Percentiles rank a stretch among this genome's conserved stretches.
These are phyloP conservation scores for Sonneratia caseolaris DNA, from an alignment of 345 rosid species.

Conservation along the genomic window DNA sequence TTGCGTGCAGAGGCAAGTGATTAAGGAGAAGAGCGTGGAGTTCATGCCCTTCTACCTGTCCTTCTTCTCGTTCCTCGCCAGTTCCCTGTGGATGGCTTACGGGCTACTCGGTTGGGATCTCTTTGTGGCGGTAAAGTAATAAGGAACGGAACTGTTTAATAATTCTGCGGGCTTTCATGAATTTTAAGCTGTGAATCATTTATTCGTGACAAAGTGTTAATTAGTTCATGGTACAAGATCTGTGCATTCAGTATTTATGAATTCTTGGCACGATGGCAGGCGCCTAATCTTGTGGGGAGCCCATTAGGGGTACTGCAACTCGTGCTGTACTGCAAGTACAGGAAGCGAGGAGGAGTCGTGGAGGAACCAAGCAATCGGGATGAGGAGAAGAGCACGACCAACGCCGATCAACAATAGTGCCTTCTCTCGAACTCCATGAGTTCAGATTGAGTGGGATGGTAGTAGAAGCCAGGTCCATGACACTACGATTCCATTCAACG, in stretches of 20 bases:
- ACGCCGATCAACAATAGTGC: not conserved
- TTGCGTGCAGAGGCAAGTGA: conserved; percentile 56
- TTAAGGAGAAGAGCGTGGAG: conserved; percentile 68
- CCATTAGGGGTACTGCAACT: conserved; percentile 73
- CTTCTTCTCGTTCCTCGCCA: conserved; percentile 65
- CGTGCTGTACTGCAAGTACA: conserved; percentile 49
- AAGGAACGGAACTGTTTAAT: not conserved
- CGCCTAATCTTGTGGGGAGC: conserved; percentile 59
- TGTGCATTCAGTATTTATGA: too few species aligned
- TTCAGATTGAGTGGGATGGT: too few species aligned
- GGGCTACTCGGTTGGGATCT: conserved; percentile 71
- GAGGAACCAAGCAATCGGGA: conserved; percentile 43
- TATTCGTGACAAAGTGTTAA: too few species aligned
- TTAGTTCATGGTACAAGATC: too few species aligned
- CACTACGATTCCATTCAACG: too few species aligned
- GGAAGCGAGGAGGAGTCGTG: conserved; percentile 31
- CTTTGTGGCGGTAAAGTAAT: conserved; percentile 55
- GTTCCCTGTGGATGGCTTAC: conserved; percentile 61
- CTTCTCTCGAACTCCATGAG: not conserved
- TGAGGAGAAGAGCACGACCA: conserved; percentile 24
- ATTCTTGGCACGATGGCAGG: conserved; percentile 27
- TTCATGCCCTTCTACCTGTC: conserved; percentile 90
- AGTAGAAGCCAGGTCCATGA: too few species aligned
- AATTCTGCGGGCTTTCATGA: too few species aligned
- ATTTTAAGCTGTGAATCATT: too few species aligned